Evolutionary conservation across 148 eudicot species (phyloP), one percentile per base, ranked within the genome.

Genomic region (Camellia sinensis): DNA sequence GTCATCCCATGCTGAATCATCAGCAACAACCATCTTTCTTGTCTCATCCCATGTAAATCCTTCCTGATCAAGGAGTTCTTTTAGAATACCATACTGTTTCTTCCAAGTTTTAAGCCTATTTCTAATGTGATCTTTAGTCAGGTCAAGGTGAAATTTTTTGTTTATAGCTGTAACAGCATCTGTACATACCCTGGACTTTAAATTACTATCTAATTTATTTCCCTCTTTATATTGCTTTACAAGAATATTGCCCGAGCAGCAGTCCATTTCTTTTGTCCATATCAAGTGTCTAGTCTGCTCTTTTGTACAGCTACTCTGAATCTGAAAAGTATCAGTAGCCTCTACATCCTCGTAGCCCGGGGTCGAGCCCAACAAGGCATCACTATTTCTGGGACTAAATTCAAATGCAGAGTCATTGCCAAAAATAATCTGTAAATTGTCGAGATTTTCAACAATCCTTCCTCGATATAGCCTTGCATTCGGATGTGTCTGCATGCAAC

Each of bases 51-150:
- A 68, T 68, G 9, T 44, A 46, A 68, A 68, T 3, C 72, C 72
- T 41, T 13, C 29, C 44, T 44, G 48, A 41, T 45, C 44, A 68
- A 68, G 72, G 19, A 68, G 72, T 44, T 68, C 72, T 46, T 43
- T 68, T 50, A 68, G 44, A 68, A 68, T 17, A 2, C 18, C 72
- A 43, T 68, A 68, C 10, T 68, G 72, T 43, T 68, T 68, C 72
- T 43, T 44, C 52, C 72, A 68, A 15, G 72, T 68, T 68, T 43
- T 68, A 68, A 68, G 72, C 10, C 72, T 50, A 68, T 68, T 68
- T 50, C 12, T 68, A 17, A 68, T 68, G 44, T 68, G 72, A 17
- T 68, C 52, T 68, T 68, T 68, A 5, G 72, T 41, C 44, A 68
- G 2, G 29, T 68, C 72, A 15, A 46, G 52, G 50, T 46, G 21